These are phyloP conservation scores for Austroboletus eburneus DNA, from an alignment of 768 basidiomycete species.

Conservation along the genomic window DNA sequence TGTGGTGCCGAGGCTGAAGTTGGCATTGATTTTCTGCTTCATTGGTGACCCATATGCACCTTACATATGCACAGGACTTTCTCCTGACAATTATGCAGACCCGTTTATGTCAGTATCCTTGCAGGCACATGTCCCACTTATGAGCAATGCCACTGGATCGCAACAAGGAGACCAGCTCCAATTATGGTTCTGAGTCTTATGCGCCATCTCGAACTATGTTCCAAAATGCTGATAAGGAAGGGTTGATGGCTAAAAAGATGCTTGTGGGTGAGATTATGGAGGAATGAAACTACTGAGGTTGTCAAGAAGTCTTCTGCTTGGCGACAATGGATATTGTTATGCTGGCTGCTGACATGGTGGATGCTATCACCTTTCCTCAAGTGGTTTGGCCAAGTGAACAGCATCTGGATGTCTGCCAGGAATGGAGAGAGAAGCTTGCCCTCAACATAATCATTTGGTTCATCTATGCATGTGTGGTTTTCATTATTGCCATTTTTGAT, in stretches of 20 bases:
- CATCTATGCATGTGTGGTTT: conserved; percentile 80
- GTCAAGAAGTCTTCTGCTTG: conserved; percentile 78
- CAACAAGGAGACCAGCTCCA: conserved; percentile 77
- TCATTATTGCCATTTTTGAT: conserved; percentile 88
- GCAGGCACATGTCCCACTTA: conserved; percentile 75
- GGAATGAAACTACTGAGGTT: conserved; percentile 83
- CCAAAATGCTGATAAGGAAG: conserved; percentile 73
- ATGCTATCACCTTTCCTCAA: conserved; percentile 67
- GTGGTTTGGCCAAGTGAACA: conserved; percentile 87
- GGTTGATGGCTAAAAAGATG: conserved; percentile 72
- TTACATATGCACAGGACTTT: conserved; percentile 50
- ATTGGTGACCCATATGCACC: conserved; percentile 73
- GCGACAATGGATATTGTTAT: conserved; percentile 81
- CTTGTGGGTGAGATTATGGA: conserved; percentile 83
- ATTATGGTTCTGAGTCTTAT: conserved; percentile 89
- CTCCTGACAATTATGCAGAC: conserved; percentile 48
- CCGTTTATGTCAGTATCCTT: conserved; percentile 49
- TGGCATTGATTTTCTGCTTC: conserved; percentile 54
- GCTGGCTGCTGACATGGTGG: conserved; percentile 92
- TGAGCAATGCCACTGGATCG: conserved; percentile 78
- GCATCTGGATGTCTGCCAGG: conserved; percentile 91
- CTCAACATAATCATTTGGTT: conserved; percentile 97
- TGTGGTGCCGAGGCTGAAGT: conserved; percentile 73
- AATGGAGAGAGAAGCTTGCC: conserved; percentile 96
- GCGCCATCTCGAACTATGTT: conserved; percentile 97